phyloP scores from a whole-genome alignment of 352 stramenopile genomes.

The Phytophthora citricola region DNA sequence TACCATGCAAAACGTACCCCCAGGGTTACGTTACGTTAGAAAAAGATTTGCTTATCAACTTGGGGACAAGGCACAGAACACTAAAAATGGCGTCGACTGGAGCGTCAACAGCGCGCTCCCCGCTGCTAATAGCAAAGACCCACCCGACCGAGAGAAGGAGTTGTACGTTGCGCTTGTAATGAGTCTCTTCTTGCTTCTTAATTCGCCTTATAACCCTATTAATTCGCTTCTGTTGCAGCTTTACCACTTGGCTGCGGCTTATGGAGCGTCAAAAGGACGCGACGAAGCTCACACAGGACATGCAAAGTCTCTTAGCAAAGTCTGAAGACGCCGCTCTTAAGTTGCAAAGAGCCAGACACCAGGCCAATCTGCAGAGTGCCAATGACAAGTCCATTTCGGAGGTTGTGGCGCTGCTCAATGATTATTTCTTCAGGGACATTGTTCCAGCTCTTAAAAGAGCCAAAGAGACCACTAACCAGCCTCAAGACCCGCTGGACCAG shows the following conservation, averaged over 20 bases:
- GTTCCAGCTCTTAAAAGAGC: slow-evolving; percentile 32
- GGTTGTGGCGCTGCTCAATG: slow-evolving; percentile 29
- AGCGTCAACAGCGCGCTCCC: neutral
- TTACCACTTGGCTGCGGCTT: slow-evolving; percentile 44
- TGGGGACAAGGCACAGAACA: slow-evolving; percentile 1
- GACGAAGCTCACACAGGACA: slow-evolving; percentile 11
- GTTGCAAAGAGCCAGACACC: slow-evolving; percentile 13
- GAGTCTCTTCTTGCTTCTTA: neutral
- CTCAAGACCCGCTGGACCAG: slow-evolving; percentile 35
- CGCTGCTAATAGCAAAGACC: neutral
- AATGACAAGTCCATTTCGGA: slow-evolving; percentile 32
- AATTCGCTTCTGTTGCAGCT: slow-evolving; percentile 22
- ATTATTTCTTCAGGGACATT: slow-evolving; percentile 39
- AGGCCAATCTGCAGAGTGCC: slow-evolving; percentile 23
- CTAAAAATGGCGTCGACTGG: slow-evolving; percentile 2
- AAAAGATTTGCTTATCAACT: slow-evolving; percentile 16
- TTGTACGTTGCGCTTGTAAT: slow-evolving; percentile 28
- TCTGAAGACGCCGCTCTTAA: neutral
- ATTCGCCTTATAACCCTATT: slow-evolving; percentile 2
- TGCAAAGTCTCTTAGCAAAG: slow-evolving; percentile 22
- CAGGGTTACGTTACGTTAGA: neutral
- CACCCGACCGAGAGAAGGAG: slow-evolving; percentile 24
- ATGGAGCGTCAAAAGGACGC: slow-evolving; percentile 39
- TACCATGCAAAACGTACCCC: neutral
- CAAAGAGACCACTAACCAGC: neutral